Evolutionary conservation across 169 alveolate species (phyloP).

Genomic region (Cryptosporidium muris): DNA sequence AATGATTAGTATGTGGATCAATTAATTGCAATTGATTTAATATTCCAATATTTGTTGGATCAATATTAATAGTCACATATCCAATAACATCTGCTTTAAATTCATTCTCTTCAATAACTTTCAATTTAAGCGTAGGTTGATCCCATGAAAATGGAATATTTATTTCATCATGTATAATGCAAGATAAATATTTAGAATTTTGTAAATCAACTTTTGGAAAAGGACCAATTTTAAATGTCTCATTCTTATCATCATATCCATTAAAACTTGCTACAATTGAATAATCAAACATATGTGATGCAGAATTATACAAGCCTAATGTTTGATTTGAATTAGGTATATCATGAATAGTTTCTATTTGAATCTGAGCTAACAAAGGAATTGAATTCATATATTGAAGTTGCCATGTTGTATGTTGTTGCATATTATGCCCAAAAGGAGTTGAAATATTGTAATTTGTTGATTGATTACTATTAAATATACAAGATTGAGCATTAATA

Average conservation of each 20-base stretch:
- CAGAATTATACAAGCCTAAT: slow-evolving; percentile 25
- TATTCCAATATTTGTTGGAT: slow-evolving; percentile 28
- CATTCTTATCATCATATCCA: slow-evolving; percentile 51
- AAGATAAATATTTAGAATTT: slow-evolving; percentile 3
- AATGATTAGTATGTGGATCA: slow-evolving; percentile 54
- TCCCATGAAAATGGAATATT: slow-evolving; percentile 54
- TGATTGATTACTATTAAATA: neutral
- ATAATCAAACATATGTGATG: slow-evolving; percentile 23
- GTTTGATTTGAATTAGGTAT: neutral
- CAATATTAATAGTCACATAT: slow-evolving; percentile 24
- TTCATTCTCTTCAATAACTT: slow-evolving; percentile 53
- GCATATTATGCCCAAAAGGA: neutral
- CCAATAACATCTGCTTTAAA: slow-evolving; percentile 61
- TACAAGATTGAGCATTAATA: slow-evolving; percentile 1
- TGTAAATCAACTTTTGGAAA: slow-evolving; percentile 30
- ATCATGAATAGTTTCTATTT: slow-evolving; percentile 61
- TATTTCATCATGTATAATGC: slow-evolving; percentile 46
- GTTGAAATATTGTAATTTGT: neutral
- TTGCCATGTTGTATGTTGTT: slow-evolving; percentile 3
- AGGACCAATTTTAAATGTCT: slow-evolving; percentile 65
- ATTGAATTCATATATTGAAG: slow-evolving; percentile 52
- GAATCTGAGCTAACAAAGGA: slow-evolving; percentile 61
- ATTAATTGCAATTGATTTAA: slow-evolving; percentile 37
- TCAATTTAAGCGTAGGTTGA: slow-evolving; percentile 24
- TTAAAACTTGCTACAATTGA: slow-evolving; percentile 61